Percentiles rank a stretch among this genome's conserved stretches.
phyloP scores from a whole-genome alignment of 1,139 yeast species.

The Pichia sp. region DNA sequence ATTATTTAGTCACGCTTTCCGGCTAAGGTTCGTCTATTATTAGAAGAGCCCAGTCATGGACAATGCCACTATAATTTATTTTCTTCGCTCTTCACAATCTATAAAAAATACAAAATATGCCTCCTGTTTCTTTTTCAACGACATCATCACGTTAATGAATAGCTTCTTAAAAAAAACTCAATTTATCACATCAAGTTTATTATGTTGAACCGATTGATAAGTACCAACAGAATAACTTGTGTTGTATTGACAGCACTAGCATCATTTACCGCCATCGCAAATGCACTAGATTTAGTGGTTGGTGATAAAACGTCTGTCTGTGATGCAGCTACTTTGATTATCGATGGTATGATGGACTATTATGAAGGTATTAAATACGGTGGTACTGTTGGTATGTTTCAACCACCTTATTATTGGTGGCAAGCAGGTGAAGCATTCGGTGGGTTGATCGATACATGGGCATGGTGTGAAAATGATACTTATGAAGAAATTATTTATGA shows the following conservation, averaged over 20 bases:
- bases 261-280: not conserved
- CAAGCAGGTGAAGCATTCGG: slow-evolving; percentile 90
- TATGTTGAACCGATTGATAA: slow-evolving; percentile 1
- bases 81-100: not conserved
- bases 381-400: slow-evolving; percentile 70
- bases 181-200: not conserved
- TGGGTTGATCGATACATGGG: slow-evolving; percentile 61
- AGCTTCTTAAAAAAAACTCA: not conserved
- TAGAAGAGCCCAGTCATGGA: no score
- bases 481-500: slow-evolving; percentile 48
- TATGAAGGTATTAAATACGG: slow-evolving; percentile 56
- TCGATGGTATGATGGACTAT: slow-evolving; percentile 63
- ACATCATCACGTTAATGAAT: not conserved
- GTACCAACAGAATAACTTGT: not conserved
- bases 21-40: no score
- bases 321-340: slow-evolving; percentile 49
- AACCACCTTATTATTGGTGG: slow-evolving; percentile 87
- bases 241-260: not conserved
- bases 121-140: not conserved
- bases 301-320: slow-evolving; percentile 32
- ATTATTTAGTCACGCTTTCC: no score
- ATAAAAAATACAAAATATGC: not conserved
- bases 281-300: slow-evolving; percentile 18
- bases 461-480: slow-evolving; percentile 56
- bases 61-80: no score